phyloP scores from a whole-genome alignment of 371 early-diverging fungal species.

The Blastocladiella emersonii region DNA sequence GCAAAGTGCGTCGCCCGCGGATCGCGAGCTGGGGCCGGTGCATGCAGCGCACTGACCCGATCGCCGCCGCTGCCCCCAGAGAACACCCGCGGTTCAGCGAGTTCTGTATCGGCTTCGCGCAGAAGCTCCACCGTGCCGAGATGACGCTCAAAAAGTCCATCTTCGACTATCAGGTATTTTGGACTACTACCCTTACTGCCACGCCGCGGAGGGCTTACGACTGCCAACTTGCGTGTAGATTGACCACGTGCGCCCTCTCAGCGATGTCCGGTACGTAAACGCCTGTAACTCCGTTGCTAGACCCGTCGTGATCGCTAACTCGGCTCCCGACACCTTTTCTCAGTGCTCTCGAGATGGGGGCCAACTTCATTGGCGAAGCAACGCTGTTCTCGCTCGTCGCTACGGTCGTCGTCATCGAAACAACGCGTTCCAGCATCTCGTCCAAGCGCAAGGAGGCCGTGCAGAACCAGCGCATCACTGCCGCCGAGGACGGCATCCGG shows the following conservation, averaged over 20 bases:
- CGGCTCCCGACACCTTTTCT: too few relatives aligned
- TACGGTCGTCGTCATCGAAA: neutral
- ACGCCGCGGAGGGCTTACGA: too few relatives aligned
- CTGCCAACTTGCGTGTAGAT: neutral
- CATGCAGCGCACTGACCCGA: too few relatives aligned
- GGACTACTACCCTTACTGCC: too few relatives aligned
- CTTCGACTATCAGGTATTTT: neutral
- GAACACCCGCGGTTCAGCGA: neutral
- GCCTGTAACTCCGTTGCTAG: too few relatives aligned
- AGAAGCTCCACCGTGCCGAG: neutral
- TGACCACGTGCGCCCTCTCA: neutral
- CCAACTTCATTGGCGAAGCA: neutral
- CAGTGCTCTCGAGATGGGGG: neutral
- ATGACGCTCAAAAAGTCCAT: neutral
- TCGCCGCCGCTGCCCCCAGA: too few relatives aligned
- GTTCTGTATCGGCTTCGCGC: neutral
- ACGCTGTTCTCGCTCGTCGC: neutral
- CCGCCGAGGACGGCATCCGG: neutral
- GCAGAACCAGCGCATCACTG: neutral
- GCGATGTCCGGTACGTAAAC: neutral
- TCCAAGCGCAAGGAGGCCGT: neutral
- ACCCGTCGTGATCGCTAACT: too few relatives aligned
- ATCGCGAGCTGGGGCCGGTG: too few relatives aligned
- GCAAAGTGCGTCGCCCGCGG: neutral
- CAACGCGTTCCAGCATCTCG: neutral